Conservation (phyloP, 306 rosid species). For the apple (Malus domestica) region ASM211411v1 NC_041800.1:24848233-24848732, state of each 20-base stretch:
- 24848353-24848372: too few relatives aligned
- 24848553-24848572: slow-evolving; percentile 75
- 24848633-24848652: slow-evolving; percentile 76
- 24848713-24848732: slow-evolving; percentile 79
- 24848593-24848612: slow-evolving; percentile 50
- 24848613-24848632: slow-evolving; percentile 88
- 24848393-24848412: too few relatives aligned
- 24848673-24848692: slow-evolving; percentile 79
- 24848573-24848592: slow-evolving; percentile 78
- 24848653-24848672: slow-evolving; percentile 90
- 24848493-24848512: slow-evolving; percentile 47
- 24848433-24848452: background rate
- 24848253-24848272: too few relatives aligned
- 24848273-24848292: too few relatives aligned
- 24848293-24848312: too few relatives aligned
- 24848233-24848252: too few relatives aligned
- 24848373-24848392: too few relatives aligned
- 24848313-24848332: too few relatives aligned
- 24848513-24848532: slow-evolving; percentile 55
- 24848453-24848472: slow-evolving; percentile 1
- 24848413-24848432: too few relatives aligned
- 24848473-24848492: slow-evolving; percentile 3
- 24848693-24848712: slow-evolving; percentile 74
- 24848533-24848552: slow-evolving; percentile 66
- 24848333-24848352: too few relatives aligned